Percentiles rank a stretch among this genome's conserved stretches.
Evolutionary conservation across 805 yeast genomes (phyloP).

Genomic region (Tetrapisispora iriomotensis): DNA sequence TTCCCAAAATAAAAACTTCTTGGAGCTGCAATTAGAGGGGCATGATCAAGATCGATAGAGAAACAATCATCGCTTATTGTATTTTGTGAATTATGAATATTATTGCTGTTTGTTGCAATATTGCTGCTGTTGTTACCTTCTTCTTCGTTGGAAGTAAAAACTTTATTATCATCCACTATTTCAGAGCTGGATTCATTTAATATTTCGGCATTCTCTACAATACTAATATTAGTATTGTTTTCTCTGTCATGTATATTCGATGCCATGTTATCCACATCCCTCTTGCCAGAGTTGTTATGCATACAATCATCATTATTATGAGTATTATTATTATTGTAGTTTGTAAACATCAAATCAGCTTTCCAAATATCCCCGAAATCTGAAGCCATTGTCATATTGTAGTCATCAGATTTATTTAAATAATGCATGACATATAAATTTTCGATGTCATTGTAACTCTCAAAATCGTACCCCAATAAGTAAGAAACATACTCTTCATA

Average conservation of each 20-base stretch:
- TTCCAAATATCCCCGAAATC: constrained; percentile 22
- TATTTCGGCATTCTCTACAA: neutral
- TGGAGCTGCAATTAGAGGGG: constrained; percentile 33
- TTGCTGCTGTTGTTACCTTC: neutral
- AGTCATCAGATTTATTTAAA: constrained; percentile 6
- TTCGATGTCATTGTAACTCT: constrained; percentile 5
- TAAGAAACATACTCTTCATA: constrained; percentile 8
- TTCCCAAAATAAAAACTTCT: constrained; percentile 55
- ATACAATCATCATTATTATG: neutral
- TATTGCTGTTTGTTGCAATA: neutral
- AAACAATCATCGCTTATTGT: constrained; percentile 7
- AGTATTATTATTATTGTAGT: neutral
- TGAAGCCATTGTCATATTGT: constrained; percentile 11
- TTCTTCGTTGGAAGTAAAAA: neutral
- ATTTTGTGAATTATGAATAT: neutral
- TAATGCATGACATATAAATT: constrained; percentile 7
- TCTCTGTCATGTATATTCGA: no score
- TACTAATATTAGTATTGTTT: neutral
- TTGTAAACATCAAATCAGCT: neutral
- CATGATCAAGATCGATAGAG: constrained; percentile 11
- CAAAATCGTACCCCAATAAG: constrained; percentile 2
- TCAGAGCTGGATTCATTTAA: no score
- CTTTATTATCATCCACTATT: neutral
- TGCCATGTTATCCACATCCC: no score
- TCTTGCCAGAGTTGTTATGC: no score